These are phyloP conservation scores for Populus hybrid DNA, from an alignment of 441 rosid species.

Conservation along the genomic window DNA sequence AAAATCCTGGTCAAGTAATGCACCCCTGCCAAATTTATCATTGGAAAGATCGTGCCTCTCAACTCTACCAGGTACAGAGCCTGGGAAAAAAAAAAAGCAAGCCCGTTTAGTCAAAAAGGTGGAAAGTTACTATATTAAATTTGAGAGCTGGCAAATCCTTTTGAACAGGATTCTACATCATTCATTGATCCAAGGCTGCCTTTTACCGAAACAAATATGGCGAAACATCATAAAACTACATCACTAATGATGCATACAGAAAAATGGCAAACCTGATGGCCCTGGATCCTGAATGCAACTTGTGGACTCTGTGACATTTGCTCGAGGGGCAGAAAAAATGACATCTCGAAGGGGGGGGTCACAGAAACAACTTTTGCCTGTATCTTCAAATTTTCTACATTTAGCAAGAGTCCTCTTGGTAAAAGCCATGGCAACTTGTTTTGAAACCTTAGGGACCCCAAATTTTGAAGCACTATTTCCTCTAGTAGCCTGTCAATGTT, in stretches of 20 bases:
- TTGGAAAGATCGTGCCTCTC: slow-evolving; percentile 22
- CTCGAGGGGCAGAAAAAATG: slow-evolving; percentile 30
- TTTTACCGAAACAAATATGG: neutral
- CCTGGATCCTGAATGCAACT: slow-evolving; percentile 15
- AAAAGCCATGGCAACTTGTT: slow-evolving; percentile 49
- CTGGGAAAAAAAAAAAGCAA: slow-evolving; percentile 18
- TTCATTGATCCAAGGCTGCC: neutral
- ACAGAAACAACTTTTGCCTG: slow-evolving; percentile 56
- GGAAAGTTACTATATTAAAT: neutral
- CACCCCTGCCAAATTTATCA: slow-evolving; percentile 24
- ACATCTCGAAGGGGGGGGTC: slow-evolving; percentile 51
- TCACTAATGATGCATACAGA: neutral
- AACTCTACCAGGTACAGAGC: slow-evolving; percentile 21
- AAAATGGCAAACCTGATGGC: slow-evolving; percentile 33
- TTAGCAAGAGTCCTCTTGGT: slow-evolving; percentile 52
- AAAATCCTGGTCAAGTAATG: slow-evolving; percentile 32
- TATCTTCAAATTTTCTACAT: slow-evolving; percentile 50
- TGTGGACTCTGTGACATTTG: slow-evolving; percentile 24
- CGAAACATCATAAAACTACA: neutral
- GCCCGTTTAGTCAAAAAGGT: neutral
- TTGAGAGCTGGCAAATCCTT: neutral
- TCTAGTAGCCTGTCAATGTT: neutral
- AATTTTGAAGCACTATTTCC: slow-evolving; percentile 12
- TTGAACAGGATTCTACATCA: neutral
- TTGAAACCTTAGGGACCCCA: slow-evolving; percentile 49